These are phyloP conservation scores for Phytopythium chamaehyphon DNA, from an alignment of 352 stramenopile species.

Conservation along the genomic window DNA sequence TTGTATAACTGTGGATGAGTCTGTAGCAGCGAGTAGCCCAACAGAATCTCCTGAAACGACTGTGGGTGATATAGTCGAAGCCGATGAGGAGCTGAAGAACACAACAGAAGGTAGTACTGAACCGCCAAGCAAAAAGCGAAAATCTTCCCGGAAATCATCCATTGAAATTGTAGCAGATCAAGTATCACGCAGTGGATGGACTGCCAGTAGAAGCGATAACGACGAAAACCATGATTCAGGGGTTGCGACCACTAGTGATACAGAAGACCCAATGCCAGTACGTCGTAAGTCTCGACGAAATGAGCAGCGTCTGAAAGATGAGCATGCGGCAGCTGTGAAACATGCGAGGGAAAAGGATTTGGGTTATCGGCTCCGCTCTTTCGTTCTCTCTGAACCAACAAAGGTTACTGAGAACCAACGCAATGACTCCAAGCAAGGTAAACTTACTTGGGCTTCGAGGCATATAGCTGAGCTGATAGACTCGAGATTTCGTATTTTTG, in stretches of 20 bases:
- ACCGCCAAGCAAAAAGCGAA: conserved; percentile 12
- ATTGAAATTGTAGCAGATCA: not conserved
- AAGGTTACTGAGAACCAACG: too few relatives aligned
- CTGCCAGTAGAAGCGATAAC: conserved; percentile 24
- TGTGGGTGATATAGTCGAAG: not conserved
- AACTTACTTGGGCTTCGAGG: conserved; percentile 20
- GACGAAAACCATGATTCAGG: conserved; percentile 37
- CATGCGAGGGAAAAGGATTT: conserved; percentile 56
- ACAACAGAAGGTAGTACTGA: not conserved
- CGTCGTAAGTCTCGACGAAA: conserved; percentile 63
- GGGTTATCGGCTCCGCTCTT: conserved; percentile 41
- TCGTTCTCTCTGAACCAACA: conserved; percentile 22
- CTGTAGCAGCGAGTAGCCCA: not conserved
- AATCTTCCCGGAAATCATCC: conserved; percentile 3
- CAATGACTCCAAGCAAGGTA: not conserved
- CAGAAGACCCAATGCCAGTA: conserved; percentile 20
- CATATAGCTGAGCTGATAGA: conserved; percentile 24
- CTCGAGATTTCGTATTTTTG: conserved; percentile 24
- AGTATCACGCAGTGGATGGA: too few relatives aligned
- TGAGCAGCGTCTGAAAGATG: conserved; percentile 60
- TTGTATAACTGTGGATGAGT: conserved; percentile 7
- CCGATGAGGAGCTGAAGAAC: not conserved
- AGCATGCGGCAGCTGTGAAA: conserved; percentile 63
- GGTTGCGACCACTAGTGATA: conserved; percentile 14
- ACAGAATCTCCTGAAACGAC: not conserved